Base-by-base conservation (phyloP, 441 rosid species). In the Populus hybrid region DNA sequence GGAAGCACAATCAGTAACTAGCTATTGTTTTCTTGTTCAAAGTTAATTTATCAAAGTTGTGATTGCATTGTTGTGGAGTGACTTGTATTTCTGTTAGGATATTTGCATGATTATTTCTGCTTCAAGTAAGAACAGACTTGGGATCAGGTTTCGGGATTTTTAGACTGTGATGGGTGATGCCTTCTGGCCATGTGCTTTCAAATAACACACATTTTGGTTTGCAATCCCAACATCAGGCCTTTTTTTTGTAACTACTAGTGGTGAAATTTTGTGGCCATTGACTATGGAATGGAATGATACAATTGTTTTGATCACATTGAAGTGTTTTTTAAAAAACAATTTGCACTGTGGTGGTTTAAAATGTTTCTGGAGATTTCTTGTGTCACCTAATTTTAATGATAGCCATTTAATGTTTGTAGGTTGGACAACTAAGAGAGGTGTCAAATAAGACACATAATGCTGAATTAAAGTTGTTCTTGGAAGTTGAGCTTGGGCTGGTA, bases 401-500 rank as follows among this genome's bases (percentile, higher is more conserved):
- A 50, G 59, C 59, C 59, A 50, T 50, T 50, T 81, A 75, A 38
- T 83, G 68, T n/a, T 76, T 85, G 70, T 83, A 94, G 99, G 99
- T 94, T 83, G 99, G 97, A 79, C 95, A 91, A 75, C 85, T 96
- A 84, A 90, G 90, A 82, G 99, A 96, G 82, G 87, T 87, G 64
- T 90, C 92, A 65, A 94, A 90, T 88, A 92, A 92, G 89, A 79
- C 89, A 8, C 86, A 83, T 79, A 92, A 85, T 87, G 94, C 97
- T 3, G 99, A 94, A 70, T 78, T 96, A 72, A 96, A 94, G 84
- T 82, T 96, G 81, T 94, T 94, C 88, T 81, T 96, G 93, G 98
- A 96, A 91, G 88, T 90, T 69, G 97, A 90, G 79, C 73, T 83
- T 71, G 99, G 96, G 72, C 88, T 66, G 92, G 99, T 96, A 89